These are phyloP conservation scores for Phaeotremella skinneri DNA, from an alignment of 768 basidiomycete genomes.

Conservation along the genomic window DNA sequence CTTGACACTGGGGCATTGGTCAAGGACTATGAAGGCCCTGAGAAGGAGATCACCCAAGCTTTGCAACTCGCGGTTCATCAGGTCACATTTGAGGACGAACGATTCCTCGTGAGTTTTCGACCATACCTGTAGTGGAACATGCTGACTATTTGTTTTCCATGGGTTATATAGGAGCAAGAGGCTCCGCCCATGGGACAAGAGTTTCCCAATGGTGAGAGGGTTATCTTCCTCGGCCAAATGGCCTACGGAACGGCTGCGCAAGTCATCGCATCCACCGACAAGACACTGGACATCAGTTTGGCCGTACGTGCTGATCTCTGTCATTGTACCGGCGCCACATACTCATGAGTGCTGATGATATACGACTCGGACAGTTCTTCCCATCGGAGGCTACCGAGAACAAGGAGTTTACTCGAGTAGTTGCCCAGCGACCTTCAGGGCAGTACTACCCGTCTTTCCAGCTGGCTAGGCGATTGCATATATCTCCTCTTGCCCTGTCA, in stretches of 20 bases:
- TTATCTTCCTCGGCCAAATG: slow-evolving; percentile 93
- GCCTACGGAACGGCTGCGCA: slow-evolving; percentile 95
- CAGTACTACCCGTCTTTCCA: slow-evolving; percentile 76
- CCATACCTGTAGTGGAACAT: not conserved
- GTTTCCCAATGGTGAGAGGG: slow-evolving; percentile 82
- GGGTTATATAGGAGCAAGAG: slow-evolving; percentile 67
- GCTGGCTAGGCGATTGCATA: slow-evolving; percentile 67
- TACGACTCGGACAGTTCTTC: slow-evolving; percentile 67
- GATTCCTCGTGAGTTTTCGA: slow-evolving; percentile 46
- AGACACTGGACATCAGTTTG: slow-evolving; percentile 73
- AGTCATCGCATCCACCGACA: slow-evolving; percentile 69
- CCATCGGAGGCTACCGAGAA: slow-evolving; percentile 77
- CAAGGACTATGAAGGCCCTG: slow-evolving; percentile 83
- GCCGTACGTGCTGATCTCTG: slow-evolving; percentile 61
- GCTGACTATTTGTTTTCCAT: slow-evolving; percentile 9
- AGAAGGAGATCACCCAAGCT: slow-evolving; percentile 81
- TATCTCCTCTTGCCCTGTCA: slow-evolving; percentile 76
- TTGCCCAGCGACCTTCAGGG: slow-evolving; percentile 57
- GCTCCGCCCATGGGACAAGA: slow-evolving; percentile 81
- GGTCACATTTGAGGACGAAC: slow-evolving; percentile 84
- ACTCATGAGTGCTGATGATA: too few relatives aligned
- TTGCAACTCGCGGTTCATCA: slow-evolving; percentile 79
- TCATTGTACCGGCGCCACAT: too few relatives aligned
- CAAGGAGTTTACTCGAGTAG: slow-evolving; percentile 70
- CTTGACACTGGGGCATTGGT: slow-evolving; percentile 85